Evolutionary conservation across 257 asterid species (phyloP).

Genomic region (Pogostemon cablin): DNA sequence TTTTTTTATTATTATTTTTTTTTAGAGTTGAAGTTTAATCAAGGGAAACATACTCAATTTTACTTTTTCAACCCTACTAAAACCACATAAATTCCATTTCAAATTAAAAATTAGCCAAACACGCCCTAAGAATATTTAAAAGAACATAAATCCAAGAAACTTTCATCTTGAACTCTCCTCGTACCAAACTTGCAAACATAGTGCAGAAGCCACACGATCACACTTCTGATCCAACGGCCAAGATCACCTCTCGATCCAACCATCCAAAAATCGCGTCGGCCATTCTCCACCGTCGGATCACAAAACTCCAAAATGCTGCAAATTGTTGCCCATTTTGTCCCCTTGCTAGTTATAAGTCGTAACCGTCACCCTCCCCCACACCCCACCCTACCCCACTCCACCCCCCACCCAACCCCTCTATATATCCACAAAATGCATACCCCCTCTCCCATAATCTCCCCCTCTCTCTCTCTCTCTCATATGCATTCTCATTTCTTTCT

Average conservation of each 20-base stretch:
- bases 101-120: background rate
- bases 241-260: constrained; percentile 32
- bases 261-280: constrained; percentile 1
- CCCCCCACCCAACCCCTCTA: constrained; percentile 5
- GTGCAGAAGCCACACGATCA: constrained; percentile 23
- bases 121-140: background rate
- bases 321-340: constrained; percentile 14
- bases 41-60: background rate
- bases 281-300: constrained; percentile 43
- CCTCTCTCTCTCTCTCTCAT: constrained; percentile 26
- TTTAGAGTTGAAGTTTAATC: too few species aligned
- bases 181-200: constrained; percentile 36
- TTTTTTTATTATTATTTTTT: too few species aligned
- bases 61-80: background rate
- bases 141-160: background rate
- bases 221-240: constrained; percentile 21
- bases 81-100: too few species aligned
- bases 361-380: constrained; percentile 24
- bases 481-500: constrained; percentile 17
- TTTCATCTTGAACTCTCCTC: background rate
- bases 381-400: background rate
- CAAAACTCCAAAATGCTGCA: constrained; percentile 23
- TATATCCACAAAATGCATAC: constrained; percentile 26
- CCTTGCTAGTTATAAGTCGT: constrained; percentile 27
- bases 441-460: background rate